phyloP scores from a whole-genome alignment of 192 early-diverging fungal genomes.

The Coemansia sp. region DNA sequence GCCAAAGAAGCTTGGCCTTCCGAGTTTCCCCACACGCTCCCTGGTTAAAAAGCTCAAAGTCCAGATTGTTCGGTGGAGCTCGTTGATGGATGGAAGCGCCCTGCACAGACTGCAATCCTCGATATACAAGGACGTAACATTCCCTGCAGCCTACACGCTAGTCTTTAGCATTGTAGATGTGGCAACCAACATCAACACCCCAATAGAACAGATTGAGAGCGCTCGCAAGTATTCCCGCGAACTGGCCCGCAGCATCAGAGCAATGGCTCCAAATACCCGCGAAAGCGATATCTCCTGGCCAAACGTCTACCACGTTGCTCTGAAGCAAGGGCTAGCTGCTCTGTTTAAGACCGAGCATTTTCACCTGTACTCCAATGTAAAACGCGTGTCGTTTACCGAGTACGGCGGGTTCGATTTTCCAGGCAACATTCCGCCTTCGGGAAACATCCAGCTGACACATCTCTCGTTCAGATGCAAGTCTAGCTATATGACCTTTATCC shows the following conservation, averaged over 20 bases:
- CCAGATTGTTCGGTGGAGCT: background rate
- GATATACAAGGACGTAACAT: background rate
- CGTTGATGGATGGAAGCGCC: background rate
- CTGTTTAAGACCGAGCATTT: background rate
- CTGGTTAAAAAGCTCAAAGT: background rate
- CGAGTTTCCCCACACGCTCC: background rate
- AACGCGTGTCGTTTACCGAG: background rate
- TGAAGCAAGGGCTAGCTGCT: background rate
- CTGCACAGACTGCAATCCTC: background rate
- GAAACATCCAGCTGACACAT: background rate
- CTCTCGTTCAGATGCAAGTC: slow-evolving; percentile 3
- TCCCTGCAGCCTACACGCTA: background rate
- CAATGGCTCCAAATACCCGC: background rate
- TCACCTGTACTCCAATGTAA: background rate
- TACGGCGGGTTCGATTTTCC: slow-evolving; percentile 5
- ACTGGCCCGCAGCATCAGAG: background rate
- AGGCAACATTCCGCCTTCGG: background rate
- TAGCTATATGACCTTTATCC: background rate
- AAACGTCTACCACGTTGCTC: slow-evolving; percentile 1
- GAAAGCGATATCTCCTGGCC: background rate
- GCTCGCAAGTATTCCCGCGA: background rate
- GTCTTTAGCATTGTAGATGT: background rate
- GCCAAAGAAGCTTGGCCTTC: background rate
- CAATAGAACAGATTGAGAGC: background rate
- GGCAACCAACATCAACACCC: background rate